phyloP scores from a whole-genome alignment of 1,139 yeast genomes.

The Yamadazyma triangularis region DNA sequence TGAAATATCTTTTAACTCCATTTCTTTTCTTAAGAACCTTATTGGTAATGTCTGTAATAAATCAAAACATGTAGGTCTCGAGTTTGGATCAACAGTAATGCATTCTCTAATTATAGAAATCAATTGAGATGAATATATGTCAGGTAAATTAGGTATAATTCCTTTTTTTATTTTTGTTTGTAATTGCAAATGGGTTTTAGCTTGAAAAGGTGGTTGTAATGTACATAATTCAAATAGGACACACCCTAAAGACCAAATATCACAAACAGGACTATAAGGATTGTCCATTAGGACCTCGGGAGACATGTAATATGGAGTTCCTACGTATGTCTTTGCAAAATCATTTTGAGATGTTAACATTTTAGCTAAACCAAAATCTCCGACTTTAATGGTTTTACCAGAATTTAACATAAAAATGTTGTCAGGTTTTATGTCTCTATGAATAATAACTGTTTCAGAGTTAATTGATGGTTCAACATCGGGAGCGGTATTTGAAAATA shows the following conservation, averaged over 20 bases:
- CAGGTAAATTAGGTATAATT: slow-evolving; percentile 63
- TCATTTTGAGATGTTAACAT: slow-evolving; percentile 66
- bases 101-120: slow-evolving; percentile 72
- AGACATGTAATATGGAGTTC: slow-evolving; percentile 86
- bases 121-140: slow-evolving; percentile 65
- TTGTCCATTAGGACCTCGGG: slow-evolving; percentile 77
- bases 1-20: slow-evolving; percentile 55
- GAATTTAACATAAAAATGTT: slow-evolving; percentile 67
- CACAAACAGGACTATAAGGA: slow-evolving; percentile 81
- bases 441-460: slow-evolving; percentile 58
- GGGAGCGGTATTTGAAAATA: slow-evolving; percentile 34
- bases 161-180: slow-evolving; percentile 81
- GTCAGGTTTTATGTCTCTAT: slow-evolving; percentile 89
- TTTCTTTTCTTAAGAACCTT: slow-evolving; percentile 74
- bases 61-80: slow-evolving; percentile 76
- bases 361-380: slow-evolving; percentile 69
- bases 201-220: slow-evolving; percentile 88
- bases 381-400: slow-evolving; percentile 48
- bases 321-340: slow-evolving; percentile 76
- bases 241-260: slow-evolving; percentile 74
- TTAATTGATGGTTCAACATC: slow-evolving; percentile 30
- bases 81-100: slow-evolving; percentile 65
- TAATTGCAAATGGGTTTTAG: slow-evolving; percentile 80
- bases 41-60: slow-evolving; percentile 72
- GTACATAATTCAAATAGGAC: slow-evolving; percentile 89